Evolutionary conservation across 2,329 filamentous ascomycete species (phyloP).

Genomic region (Juglanconis oblonga): DNA sequence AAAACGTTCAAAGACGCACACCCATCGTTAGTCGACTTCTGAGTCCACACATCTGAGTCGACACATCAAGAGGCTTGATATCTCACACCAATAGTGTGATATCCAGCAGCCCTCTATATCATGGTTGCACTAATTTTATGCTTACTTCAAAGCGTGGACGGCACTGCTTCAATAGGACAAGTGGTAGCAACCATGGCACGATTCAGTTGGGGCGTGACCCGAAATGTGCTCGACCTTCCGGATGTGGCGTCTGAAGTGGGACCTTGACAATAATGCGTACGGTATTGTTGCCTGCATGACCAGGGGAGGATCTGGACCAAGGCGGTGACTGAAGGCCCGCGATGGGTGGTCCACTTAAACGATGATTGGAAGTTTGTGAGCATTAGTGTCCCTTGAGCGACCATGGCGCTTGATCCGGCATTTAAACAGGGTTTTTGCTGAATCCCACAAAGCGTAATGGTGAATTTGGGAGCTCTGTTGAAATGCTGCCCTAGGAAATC

Average conservation of each 20-base stretch:
- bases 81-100: not conserved
- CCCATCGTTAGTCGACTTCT: not conserved
- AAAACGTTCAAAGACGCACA: not conserved
- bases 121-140: not conserved
- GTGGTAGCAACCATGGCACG: not conserved
- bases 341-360: no score
- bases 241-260: not conserved
- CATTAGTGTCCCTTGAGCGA: no score
- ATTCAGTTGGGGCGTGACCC: not conserved
- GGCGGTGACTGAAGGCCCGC: no score
- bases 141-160: not conserved
- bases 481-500: not conserved
- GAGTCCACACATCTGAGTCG: not conserved
- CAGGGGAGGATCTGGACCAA: no score
- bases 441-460: no score
- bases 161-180: no score
- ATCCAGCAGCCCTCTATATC: not conserved
- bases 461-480: no score
- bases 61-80: not conserved
- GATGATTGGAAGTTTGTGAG: no score
- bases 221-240: not conserved
- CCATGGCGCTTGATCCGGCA: no score
- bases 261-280: not conserved
- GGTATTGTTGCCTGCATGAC: not conserved
- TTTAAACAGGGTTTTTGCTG: no score